A percentile compares a stretch with the other conserved stretches of the same genome.
Conservation (phyloP, 1,139 yeast species). For the Pneumocystis jirovecii region DNA sequence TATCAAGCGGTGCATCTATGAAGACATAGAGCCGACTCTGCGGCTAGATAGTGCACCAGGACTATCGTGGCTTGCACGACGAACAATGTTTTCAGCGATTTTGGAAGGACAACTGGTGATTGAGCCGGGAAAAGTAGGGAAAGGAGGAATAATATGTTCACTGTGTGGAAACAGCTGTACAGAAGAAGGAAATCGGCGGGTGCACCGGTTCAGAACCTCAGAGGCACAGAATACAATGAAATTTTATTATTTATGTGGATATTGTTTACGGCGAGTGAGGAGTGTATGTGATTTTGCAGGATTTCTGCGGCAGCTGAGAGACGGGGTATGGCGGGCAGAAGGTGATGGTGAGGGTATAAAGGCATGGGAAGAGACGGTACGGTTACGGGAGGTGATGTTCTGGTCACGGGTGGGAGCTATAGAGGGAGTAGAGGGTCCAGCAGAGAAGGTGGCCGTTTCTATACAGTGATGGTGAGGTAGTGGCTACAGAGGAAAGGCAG, state of each 20-base stretch:
- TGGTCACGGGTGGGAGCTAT: constrained; percentile 65
- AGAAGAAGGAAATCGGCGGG: constrained; percentile 10
- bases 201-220: constrained; percentile 14
- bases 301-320: constrained; percentile 49
- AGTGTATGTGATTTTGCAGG: constrained; percentile 68
- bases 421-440: too few relatives aligned
- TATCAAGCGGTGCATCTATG: constrained; percentile 49
- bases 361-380: constrained; percentile 45
- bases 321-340: constrained; percentile 38
- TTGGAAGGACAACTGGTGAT: constrained; percentile 69
- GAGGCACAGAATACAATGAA: constrained; percentile 21
- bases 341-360: constrained; percentile 26
- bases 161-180: constrained; percentile 13
- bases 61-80: constrained; percentile 42
- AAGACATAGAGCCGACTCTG: constrained; percentile 66
- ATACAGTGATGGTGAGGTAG: too few relatives aligned
- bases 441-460: too few relatives aligned
- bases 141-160: constrained; percentile 16
- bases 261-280: constrained; percentile 65
- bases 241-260: constrained; percentile 62
- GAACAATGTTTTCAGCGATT: constrained; percentile 48
- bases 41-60: constrained; percentile 48
- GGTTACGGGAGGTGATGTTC: constrained; percentile 47
- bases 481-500: too few relatives aligned
- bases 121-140: constrained; percentile 41